These are phyloP conservation scores for Raffaelea ambrosiae DNA, from an alignment of 2,329 filamentous ascomycete genomes.

Conservation along the genomic window DNA sequence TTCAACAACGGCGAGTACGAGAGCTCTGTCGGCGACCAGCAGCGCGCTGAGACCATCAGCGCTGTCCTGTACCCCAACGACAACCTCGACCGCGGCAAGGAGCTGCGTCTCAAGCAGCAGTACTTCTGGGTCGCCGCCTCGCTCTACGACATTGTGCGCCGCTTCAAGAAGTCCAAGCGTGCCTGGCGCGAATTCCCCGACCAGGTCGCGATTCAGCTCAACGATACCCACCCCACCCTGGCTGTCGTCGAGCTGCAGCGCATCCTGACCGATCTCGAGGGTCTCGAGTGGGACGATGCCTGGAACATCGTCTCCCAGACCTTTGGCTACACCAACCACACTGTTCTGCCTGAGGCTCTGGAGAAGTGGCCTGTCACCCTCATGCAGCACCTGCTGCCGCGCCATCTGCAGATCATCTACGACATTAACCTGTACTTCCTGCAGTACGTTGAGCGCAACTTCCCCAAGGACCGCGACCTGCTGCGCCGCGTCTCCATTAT, in stretches of 20 bases:
- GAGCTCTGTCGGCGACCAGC: slow-evolving; percentile 94
- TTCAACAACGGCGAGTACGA: slow-evolving; percentile 99
- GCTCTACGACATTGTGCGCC: slow-evolving; percentile 87
- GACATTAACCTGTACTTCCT: slow-evolving; percentile 96
- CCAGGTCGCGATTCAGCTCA: slow-evolving; percentile 93
- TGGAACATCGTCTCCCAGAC: slow-evolving; percentile 72
- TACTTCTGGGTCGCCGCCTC: slow-evolving; percentile 99
- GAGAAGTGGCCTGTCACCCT: slow-evolving; percentile 98
- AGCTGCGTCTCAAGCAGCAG: slow-evolving; percentile 95
- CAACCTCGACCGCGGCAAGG: slow-evolving; percentile 92
- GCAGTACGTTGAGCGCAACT: slow-evolving; percentile 79
- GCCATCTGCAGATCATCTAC: slow-evolving; percentile 95
- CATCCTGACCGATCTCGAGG: slow-evolving; percentile 82
- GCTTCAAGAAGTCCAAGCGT: slow-evolving; percentile 95
- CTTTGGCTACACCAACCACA: slow-evolving; percentile 98
- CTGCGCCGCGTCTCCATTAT: slow-evolving; percentile 89
- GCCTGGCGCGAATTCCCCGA: slow-evolving; percentile 88
- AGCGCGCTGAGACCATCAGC: slow-evolving; percentile 97
- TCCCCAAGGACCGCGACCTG: slow-evolving; percentile 83
- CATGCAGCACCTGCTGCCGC: slow-evolving; percentile 83
- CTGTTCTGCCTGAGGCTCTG: slow-evolving; percentile 88
- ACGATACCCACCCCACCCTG: slow-evolving; percentile 94
- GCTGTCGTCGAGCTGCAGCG: slow-evolving; percentile 94
- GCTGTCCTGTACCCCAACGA: slow-evolving; percentile 97
- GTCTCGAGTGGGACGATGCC: slow-evolving; percentile 85